Percentiles rank a stretch among this genome's conserved stretches.
These are phyloP conservation scores for Vitis cinerea DNA, from an alignment of 164 flowering plant species.

Conservation along the genomic window DNA sequence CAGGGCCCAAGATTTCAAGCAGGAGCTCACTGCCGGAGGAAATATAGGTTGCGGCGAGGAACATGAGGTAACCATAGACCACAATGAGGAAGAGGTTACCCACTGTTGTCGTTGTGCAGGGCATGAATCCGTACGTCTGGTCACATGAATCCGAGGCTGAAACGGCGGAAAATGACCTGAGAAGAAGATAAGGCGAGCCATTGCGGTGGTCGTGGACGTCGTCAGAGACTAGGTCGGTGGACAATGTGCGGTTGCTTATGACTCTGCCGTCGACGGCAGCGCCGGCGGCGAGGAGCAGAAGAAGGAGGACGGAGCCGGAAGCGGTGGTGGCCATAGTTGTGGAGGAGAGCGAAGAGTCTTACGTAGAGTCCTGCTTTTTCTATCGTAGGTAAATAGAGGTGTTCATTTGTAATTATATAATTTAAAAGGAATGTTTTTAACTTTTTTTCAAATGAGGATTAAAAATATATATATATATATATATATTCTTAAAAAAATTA, in stretches of 20 bases:
- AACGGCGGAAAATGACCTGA: neutral
- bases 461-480: too few relatives aligned
- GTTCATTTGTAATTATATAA: too few relatives aligned
- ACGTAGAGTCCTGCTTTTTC: neutral
- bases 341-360: neutral
- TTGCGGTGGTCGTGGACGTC: constrained; percentile 8
- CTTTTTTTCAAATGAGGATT: too few relatives aligned
- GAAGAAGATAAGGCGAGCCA: neutral
- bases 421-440: too few relatives aligned
- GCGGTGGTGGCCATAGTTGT: constrained; percentile 4
- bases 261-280: constrained; percentile 15
- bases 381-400: too few relatives aligned
- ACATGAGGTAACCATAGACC: constrained; percentile 78
- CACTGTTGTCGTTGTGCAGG: constrained; percentile 49
- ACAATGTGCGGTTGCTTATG: neutral
- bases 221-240: constrained; percentile 38
- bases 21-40: constrained; percentile 86
- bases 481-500: too few relatives aligned
- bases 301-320: neutral
- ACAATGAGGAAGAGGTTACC: constrained; percentile 64
- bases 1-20: constrained; percentile 84
- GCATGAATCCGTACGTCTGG: constrained; percentile 66
- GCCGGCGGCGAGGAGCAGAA: constrained; percentile 8
- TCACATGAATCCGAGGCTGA: constrained; percentile 39
- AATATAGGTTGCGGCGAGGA: constrained; percentile 59